Percentiles rank a stretch among this genome's conserved stretches.
phyloP scores from a whole-genome alignment of 176 grass and related monocot species.

The Eragrostis curvula region DNA sequence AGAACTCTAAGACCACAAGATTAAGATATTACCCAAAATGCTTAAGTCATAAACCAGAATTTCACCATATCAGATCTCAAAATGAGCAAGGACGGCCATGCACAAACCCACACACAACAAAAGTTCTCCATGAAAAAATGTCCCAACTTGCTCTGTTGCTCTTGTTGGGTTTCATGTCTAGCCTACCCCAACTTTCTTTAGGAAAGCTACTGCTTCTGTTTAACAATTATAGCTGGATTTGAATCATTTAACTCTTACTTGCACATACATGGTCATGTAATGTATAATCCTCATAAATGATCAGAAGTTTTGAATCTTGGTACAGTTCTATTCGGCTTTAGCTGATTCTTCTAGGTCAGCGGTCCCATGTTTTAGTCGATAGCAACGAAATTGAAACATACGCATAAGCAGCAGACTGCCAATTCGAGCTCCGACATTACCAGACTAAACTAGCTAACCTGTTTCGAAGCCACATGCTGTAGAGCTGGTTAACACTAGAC shows the following conservation, averaged over 20 bases:
- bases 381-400: background rate
- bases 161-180: constrained; percentile 8
- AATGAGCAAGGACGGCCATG: background rate
- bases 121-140: background rate
- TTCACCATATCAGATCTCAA: constrained; percentile 19
- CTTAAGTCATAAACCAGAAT: constrained; percentile 10
- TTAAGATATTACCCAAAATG: constrained; percentile 13
- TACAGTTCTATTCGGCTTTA: constrained; percentile 25
- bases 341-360: background rate
- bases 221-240: constrained; percentile 24
- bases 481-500: background rate
- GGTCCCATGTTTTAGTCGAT: constrained; percentile 6
- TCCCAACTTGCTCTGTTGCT: constrained; percentile 4
- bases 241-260: constrained; percentile 20
- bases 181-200: background rate
- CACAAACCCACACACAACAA: constrained; percentile 16
- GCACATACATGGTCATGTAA: constrained; percentile 10
- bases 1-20: constrained; percentile 10
- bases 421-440: constrained; percentile 13
- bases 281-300: background rate
- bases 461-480: too few relatives aligned
- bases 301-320: constrained; percentile 11
- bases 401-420: background rate
- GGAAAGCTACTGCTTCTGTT: background rate
- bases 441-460: constrained; percentile 6